Base-by-base conservation (phyloP, 78 protist genomes). In the Cyanophora paradoxa region DNA sequence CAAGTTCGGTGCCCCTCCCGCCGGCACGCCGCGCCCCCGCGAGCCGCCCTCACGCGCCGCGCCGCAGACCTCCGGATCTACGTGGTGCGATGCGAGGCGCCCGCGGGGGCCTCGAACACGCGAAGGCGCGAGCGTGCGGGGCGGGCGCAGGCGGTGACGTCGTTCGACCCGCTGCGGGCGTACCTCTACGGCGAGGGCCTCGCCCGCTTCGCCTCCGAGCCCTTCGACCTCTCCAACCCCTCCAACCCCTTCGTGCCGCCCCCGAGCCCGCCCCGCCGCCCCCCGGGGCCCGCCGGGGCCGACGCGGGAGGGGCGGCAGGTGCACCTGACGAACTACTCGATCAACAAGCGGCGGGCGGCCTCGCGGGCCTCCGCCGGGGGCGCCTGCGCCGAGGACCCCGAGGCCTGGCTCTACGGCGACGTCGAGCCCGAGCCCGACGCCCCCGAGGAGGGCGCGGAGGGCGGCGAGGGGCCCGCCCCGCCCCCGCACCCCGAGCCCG, bases 251-350 rank as follows among this genome's bases (percentile, higher is more conserved):
- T n/a, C n/a, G n/a, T n/a, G n/a, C n/a, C n/a, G n/a, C n/a, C n/a
- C n/a, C 40, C 26, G 3, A 26, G 37, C 11, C 36, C 70, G 1
- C 48, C 48, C 48, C 48, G 48, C 10, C 48, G 48, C 48, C 10
- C 22, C 6, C 48, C 48, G 48, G 48, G 6, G 6, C 48, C 48
- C 48, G 48, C 3, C 37, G 11, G 37, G n/a, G n/a, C n/a, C n/a
- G n/a, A n/a, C n/a, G n/a, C n/a, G n/a, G n/a, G n/a, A 70, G 28
- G 13, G 6, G 20, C 63, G 30, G 54, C 66, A 31, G 28, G 54
- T 22, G 58, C 86, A 82, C 81, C 72, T 82, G 22, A 82, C 86
- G 46, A 82, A 82, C 77, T 82, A 77, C 68, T 2, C 69, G 37
- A 20, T 82, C 22, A 78, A 78, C 71, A 79, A 78, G 16, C 24